Conservation (phyloP, 2,329 filamentous ascomycete species). For the Colletotrichum godetiae region DNA sequence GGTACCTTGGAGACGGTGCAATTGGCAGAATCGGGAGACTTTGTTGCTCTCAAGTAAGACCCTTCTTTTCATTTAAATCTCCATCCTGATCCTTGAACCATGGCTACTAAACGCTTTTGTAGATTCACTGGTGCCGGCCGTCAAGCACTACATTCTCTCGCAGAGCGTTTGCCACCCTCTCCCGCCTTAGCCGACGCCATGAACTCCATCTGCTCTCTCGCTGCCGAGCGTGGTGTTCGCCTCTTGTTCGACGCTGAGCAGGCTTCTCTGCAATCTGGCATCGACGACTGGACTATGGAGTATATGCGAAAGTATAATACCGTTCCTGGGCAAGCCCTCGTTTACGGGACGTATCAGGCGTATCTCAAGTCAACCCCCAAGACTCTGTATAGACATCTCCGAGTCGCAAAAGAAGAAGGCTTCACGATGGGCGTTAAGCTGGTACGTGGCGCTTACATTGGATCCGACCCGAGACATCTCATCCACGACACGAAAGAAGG, state of each 20-base stretch:
- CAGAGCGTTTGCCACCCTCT: conserved; percentile 70
- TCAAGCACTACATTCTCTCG: conserved; percentile 75
- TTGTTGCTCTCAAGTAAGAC: conserved; percentile 71
- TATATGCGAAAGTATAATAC: conserved; percentile 83
- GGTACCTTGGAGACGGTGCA: conserved; percentile 81
- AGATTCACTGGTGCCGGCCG: conserved; percentile 86
- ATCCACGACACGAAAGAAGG: conserved; percentile 79
- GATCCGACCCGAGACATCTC: conserved; percentile 74
- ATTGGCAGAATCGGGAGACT: conserved; percentile 74
- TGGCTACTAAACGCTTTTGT: not conserved
- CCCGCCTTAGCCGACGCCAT: conserved; percentile 76
- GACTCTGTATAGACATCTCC: conserved; percentile 70
- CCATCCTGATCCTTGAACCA: not conserved
- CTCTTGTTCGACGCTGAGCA: conserved; percentile 91
- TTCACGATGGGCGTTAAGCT: conserved; percentile 81
- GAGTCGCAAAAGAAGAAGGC: conserved; percentile 64
- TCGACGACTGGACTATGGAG: conserved; percentile 82
- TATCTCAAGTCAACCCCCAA: conserved; percentile 75
- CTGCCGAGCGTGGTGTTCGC: conserved; percentile 74
- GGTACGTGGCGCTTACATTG: conserved; percentile 80
- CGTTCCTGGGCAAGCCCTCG: conserved; percentile 68
- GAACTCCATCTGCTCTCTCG: conserved; percentile 79
- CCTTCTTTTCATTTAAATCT: not conserved
- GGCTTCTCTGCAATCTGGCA: conserved; percentile 79
- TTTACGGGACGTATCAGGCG: conserved; percentile 85